Base-by-base conservation (phyloP, 169 alveolate species). In the Plasmodium berghei region DNA sequence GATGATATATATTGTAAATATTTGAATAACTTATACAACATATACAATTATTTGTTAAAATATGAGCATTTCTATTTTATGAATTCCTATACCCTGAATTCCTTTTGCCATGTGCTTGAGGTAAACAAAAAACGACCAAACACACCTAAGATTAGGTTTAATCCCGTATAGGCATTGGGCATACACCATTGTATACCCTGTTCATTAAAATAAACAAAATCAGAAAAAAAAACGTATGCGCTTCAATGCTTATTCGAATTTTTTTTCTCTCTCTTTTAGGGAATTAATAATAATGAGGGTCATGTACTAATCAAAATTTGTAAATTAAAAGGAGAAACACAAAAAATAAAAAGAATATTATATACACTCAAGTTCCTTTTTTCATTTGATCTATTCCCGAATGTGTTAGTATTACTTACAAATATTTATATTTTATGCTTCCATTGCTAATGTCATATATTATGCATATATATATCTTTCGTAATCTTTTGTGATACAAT, bases 361-460 rank as follows among this genome's bases (percentile, higher is more conserved):
- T 77, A 77, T 26, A 77, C 89, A 22, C 77, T 77, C 9, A 77
- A 77, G 40, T 77, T 77, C 10, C 89, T 77, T 42, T 77, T 77
- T 58, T 77, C 89, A 0, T 77, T 77, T 77, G 89, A 77, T 46
- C 75, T 77, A 42, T 77, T 77, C 67, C 89, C 89, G 54, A 77
- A 77, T 45, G 89, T 77, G 89, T 77, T 22, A 77, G 77, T 54
- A 52, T 14, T 14, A 10, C 1, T 9, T 14, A 16, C 59, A 52
- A 52, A 16, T 5, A 58, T 9, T 34, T 34, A 34, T 34, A 34
- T 34, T 58, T 10, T 22, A 58, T 58, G 28, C 45, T 14, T 2
- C 12, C 28, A 14, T 58, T 9, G 2, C 22, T 16, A 58, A 14
- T n/a, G 9, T n/a, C n/a, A 9, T 20, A 18, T 14, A 14, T 0